Evolutionary conservation across 495 filamentous ascomycete genomes (phyloP), one percentile per base, ranked within the genome.

Genomic region (Lichenothelia convexa): DNA sequence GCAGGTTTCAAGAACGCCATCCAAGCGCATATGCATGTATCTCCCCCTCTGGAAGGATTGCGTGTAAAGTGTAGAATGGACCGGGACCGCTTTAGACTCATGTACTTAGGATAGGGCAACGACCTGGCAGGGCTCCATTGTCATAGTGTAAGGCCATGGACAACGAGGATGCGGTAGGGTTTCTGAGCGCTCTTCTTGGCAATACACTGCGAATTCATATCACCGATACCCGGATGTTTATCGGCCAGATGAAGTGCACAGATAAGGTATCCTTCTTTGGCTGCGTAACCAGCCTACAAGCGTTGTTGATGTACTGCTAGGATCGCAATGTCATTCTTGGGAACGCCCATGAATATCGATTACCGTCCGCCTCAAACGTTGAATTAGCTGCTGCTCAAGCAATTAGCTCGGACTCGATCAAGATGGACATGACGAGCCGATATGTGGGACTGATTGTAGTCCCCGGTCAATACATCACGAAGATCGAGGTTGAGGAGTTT

Each of bases 401-500:
- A 7, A 46, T 15, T 16, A 16, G 9, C 15, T 6, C 1, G 23
- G 7, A 11, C 15, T 7, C 4, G 51, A 60, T 81, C 15, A 73
- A 64, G 39, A 48, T 79, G 42, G 68, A 78, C 47, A 79, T 93
- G 73, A 80, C 71, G 11, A 80, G 75, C 44, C 71, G 89, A 19
- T 84, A 81, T 48, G 71, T 97, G 30, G 89, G 89, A 0, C 62
- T 95, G 5, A 77, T 97, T 21, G 86, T 93, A 5, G 71, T 95
- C 6, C 89, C 91, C 1, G 87, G 91, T 11, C 60, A 78, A 43
- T 65, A 85, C 48, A 81, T 97, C 42, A 73, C 65, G 41, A 83
- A 75, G 60, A 86, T 97, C 43, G 87, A 94, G 57, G 64, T 81
- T 22, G 85, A 95, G 54, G 80, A 85, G 45, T 72, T n/a, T n/a